phyloP scores from a whole-genome alignment of 1,139 yeast species.

The Lodderomyces pseudojiufengensis region DNA sequence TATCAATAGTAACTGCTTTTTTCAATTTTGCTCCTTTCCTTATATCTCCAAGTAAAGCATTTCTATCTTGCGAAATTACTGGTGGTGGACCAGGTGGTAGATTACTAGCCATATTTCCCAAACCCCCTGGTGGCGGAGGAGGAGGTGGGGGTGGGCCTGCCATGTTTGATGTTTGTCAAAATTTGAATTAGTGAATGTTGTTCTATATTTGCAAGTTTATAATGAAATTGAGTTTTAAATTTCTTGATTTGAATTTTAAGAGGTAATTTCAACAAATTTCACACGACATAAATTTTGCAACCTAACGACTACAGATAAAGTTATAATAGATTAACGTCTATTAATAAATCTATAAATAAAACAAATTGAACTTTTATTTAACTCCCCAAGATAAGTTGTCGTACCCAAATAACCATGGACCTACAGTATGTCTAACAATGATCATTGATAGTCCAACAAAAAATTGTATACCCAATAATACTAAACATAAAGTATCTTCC shows the following conservation, averaged over 20 bases:
- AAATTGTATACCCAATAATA: slow-evolving; percentile 61
- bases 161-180: too few species aligned
- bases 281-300: too few species aligned
- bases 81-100: slow-evolving; percentile 30
- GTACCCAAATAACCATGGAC: slow-evolving; percentile 82
- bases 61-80: slow-evolving; percentile 49
- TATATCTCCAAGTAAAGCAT: slow-evolving; percentile 83
- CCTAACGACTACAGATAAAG: too few species aligned
- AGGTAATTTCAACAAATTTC: too few species aligned
- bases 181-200: too few species aligned
- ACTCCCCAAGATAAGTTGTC: slow-evolving; percentile 65
- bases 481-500: slow-evolving; percentile 68
- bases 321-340: too few species aligned
- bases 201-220: too few species aligned
- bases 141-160: slow-evolving; percentile 32
- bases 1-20: slow-evolving; percentile 57
- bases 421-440: slow-evolving; percentile 74
- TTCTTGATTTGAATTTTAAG: too few species aligned
- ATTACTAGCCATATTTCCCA: slow-evolving; percentile 13
- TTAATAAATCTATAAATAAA: too few species aligned
- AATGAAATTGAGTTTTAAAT: too few species aligned
- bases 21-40: slow-evolving; percentile 73
- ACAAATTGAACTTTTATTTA: too few species aligned
- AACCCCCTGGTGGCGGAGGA: slow-evolving; percentile 39
- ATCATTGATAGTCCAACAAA: slow-evolving; percentile 64